These are phyloP conservation scores for Centella asiatica DNA, from an alignment of 129 eudicot species.

Conservation along the genomic window DNA sequence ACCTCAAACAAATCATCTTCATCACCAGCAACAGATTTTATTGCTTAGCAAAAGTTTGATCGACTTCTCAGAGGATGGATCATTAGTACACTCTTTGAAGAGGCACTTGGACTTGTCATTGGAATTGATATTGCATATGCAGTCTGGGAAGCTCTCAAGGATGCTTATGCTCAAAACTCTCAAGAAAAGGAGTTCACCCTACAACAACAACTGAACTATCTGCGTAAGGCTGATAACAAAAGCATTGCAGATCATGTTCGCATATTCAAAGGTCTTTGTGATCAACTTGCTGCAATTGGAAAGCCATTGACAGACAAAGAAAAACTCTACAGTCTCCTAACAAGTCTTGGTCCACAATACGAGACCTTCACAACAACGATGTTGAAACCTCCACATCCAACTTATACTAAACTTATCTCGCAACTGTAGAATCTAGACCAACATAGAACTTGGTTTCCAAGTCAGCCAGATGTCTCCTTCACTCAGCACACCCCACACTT, in stretches of 20 bases:
- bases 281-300: background rate
- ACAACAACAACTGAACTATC: conserved; percentile 1
- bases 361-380: conserved; percentile 5
- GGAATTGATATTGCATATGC: background rate
- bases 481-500: background rate
- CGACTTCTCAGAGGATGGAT: background rate
- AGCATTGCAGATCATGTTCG: background rate
- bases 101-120: background rate
- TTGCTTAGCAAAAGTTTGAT: too few species aligned
- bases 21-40: too few species aligned
- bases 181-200: conserved; percentile 1
- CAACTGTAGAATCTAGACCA: background rate
- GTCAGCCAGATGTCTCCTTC: too few species aligned
- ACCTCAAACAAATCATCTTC: too few species aligned
- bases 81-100: background rate
- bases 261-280: conserved; percentile 3
- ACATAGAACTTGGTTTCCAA: background rate
- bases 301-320: background rate
- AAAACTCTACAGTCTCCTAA: background rate
- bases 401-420: background rate
- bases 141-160: background rate
- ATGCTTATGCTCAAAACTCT: conserved; percentile 1
- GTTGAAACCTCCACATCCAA: conserved; percentile 2
- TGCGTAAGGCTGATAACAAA: background rate
- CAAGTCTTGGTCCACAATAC: background rate